A percentile compares a stretch with the other conserved stretches of the same genome.
Conservation (phyloP, 2,329 filamentous ascomycete species). For the Penicillium sp. region DNA sequence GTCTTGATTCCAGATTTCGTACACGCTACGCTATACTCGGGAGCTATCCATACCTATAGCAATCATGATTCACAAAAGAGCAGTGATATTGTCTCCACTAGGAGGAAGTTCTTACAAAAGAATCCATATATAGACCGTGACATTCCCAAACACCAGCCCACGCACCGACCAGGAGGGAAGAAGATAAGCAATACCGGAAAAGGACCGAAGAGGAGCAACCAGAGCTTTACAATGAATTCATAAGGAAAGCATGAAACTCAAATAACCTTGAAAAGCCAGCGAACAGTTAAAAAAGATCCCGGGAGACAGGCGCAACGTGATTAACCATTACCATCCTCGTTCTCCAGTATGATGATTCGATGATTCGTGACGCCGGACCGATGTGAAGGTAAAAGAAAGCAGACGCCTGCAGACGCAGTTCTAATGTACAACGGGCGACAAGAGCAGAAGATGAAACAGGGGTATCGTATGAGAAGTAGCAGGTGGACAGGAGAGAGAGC, state of each 20-base stretch:
- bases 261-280: not conserved
- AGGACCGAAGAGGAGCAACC: conserved; percentile 2
- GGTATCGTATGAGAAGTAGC: conserved; percentile 25
- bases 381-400: conserved; percentile 12
- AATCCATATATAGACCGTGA: conserved; percentile 9
- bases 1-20: no score
- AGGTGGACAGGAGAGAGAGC: conserved; percentile 11
- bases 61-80: conserved; percentile 3
- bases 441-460: conserved; percentile 14
- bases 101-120: conserved; percentile 7
- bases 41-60: no score
- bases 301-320: conserved; percentile 4
- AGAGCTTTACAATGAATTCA: conserved; percentile 3
- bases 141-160: conserved; percentile 14
- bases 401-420: conserved; percentile 11
- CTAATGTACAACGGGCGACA: conserved; percentile 21
- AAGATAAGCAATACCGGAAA: not conserved
- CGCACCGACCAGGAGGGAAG: conserved; percentile 5
- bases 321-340: conserved; percentile 6
- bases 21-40: no score
- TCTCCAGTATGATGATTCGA: conserved; percentile 13
- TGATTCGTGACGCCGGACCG: conserved; percentile 20
- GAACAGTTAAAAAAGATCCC: not conserved
- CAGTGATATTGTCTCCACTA: conserved; percentile 14
- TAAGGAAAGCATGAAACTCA: conserved; percentile 4